phyloP scores from a whole-genome alignment of 495 filamentous ascomycete genomes.

The Talaromyces adpressus region DNA sequence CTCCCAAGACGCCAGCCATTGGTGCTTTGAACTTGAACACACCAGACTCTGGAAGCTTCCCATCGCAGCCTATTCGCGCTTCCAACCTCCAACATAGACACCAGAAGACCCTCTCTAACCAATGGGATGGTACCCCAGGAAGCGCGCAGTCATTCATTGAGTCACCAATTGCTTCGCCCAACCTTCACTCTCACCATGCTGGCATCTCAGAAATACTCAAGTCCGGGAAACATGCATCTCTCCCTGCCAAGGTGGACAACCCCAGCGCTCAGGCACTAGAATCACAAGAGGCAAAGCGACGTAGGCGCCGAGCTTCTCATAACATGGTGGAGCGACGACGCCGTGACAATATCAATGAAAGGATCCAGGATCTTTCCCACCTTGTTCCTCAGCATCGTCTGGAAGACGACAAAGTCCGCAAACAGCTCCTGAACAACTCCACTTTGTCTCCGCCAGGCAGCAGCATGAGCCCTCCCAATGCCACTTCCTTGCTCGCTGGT shows the following conservation, averaged over 20 bases:
- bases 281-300: slow-evolving; percentile 86
- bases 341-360: slow-evolving; percentile 96
- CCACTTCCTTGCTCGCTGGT: slow-evolving; percentile 81
- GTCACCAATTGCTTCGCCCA: slow-evolving; percentile 71
- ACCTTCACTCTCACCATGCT: slow-evolving; percentile 46
- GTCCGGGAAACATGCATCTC: slow-evolving; percentile 61
- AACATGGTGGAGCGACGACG: slow-evolving; percentile 93
- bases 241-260: slow-evolving; percentile 60
- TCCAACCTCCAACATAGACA: slow-evolving; percentile 53
- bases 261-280: slow-evolving; percentile 50
- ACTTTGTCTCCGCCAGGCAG: slow-evolving; percentile 72
- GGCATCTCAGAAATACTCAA: slow-evolving; percentile 66
- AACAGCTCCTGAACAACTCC: slow-evolving; percentile 85
- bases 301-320: slow-evolving; percentile 85
- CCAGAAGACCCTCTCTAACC: slow-evolving; percentile 73
- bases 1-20: slow-evolving; percentile 64
- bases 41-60: slow-evolving; percentile 61
- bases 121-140: slow-evolving; percentile 75
- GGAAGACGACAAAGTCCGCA: slow-evolving; percentile 94
- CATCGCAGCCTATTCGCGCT: slow-evolving; percentile 67
- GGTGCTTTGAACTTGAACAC: slow-evolving; percentile 52
- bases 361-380: slow-evolving; percentile 92
- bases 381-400: slow-evolving; percentile 88
- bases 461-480: slow-evolving; percentile 56
- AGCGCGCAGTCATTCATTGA: slow-evolving; percentile 74